Evolutionary conservation across 306 rosid genomes (phyloP).

Genomic region (Parietaria judaica): DNA sequence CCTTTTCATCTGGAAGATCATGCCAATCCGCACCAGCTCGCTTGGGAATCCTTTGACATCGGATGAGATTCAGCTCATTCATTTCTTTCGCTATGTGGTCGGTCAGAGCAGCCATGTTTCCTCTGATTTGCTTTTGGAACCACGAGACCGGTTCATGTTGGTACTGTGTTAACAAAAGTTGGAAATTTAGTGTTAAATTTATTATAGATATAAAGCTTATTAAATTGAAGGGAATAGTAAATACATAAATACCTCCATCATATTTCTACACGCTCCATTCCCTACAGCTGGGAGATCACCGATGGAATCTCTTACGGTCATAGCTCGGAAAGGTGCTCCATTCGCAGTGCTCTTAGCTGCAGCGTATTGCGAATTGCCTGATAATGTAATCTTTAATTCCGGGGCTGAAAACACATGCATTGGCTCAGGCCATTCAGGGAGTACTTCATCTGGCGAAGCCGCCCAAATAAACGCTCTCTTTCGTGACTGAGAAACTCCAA

Average conservation of each 20-base stretch:
- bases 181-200: not conserved
- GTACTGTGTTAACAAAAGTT: constrained; percentile 37
- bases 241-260: constrained; percentile 48
- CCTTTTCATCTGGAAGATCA: constrained; percentile 90
- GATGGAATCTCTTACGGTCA: constrained; percentile 88
- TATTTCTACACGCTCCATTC: constrained; percentile 73
- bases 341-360: constrained; percentile 78
- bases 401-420: constrained; percentile 89
- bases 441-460: constrained; percentile 78
- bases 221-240: not conserved
- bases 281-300: constrained; percentile 92
- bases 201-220: not conserved
- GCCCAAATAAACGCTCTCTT: constrained; percentile 99
- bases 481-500: constrained; percentile 91
- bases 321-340: constrained; percentile 92
- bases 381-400: constrained; percentile 55
- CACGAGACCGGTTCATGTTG: constrained; percentile 68
- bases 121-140: constrained; percentile 85
- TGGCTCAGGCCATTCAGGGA: constrained; percentile 99
- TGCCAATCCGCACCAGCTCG: constrained; percentile 96
- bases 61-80: constrained; percentile 81
- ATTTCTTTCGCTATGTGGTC: constrained; percentile 95
- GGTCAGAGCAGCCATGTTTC: constrained; percentile 55
- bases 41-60: constrained; percentile 86
- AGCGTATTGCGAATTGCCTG: constrained; percentile 59